Base-by-base conservation (phyloP, 495 filamentous ascomycete species). In the Mytilinidion resinicola region DNA sequence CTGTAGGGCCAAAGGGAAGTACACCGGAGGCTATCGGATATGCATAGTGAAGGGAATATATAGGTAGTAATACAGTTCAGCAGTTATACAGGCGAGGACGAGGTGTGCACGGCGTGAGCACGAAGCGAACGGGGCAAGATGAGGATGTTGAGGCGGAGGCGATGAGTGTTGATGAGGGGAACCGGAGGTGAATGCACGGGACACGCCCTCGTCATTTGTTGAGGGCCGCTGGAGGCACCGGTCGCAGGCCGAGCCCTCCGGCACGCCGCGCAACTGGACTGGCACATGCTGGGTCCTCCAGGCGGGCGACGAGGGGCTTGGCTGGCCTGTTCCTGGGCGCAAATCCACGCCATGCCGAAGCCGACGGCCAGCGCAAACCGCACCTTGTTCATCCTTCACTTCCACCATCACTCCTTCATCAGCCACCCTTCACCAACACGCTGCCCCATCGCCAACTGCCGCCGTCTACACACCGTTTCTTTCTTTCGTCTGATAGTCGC, bases 1-100 rank as follows among this genome's bases (percentile, higher is more conserved):
- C 59, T 19, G 42, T 25, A 25, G 63, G 59, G 59, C 57, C 54
- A 54, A 15, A 21, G 20, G 17, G 52, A 56, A 56, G 55, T 56
- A 55, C 38, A 39, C 25, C 25, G 34, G 39, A 30, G 25, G 38
- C 47, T 60, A 66, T 30, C 43, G 59, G 42, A 66, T 11, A 46
- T 49, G 11, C 58, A 61, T 66, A 41, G 30, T 62, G 41, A 57
- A 60, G 14, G n/a, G 4, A 14, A 41, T 36, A 37, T n/a, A 14
- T 37, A 36, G 21, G 50, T 19, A 25, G 33, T 53, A 9, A 5
- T 15, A 21, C 14, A 38, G 25, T 14, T 1, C 14, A 43, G 41
- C 14, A 2, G 17, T 14, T 14, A 43, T 19, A 19, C 14, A 43
- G 41, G 41, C 4, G 17, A n/a, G 14, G 14, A 30, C 25, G 6